These are phyloP conservation scores for Blastobotrys proliferans DNA, from an alignment of 1,139 yeast genomes.

Conservation along the genomic window DNA sequence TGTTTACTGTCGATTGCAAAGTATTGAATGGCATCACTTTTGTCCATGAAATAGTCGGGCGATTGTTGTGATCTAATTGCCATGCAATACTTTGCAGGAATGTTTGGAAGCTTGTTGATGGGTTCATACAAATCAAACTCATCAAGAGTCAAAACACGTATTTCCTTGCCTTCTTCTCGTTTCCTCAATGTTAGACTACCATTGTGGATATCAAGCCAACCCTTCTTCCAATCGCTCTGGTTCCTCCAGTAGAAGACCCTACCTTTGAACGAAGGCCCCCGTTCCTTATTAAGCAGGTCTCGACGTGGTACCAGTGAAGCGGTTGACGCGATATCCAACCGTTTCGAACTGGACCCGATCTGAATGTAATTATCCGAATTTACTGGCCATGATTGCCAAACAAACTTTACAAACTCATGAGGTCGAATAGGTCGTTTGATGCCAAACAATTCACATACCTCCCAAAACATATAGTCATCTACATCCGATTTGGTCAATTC, in stretches of 20 bases:
- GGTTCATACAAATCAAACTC: slow-evolving; percentile 27
- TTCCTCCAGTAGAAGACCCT: slow-evolving; percentile 16
- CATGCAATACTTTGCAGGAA: slow-evolving; percentile 25
- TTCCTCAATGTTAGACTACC: slow-evolving; percentile 13
- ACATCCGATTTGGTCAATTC: slow-evolving; percentile 21
- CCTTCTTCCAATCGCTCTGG: slow-evolving; percentile 20
- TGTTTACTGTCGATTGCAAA: slow-evolving; percentile 28
- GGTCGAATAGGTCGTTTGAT: slow-evolving; percentile 30
- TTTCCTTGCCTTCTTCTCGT: slow-evolving; percentile 14
- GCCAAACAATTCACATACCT: slow-evolving; percentile 15
- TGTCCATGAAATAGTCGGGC: slow-evolving; percentile 25
- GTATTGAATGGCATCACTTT: slow-evolving; percentile 25
- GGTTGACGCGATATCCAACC: slow-evolving; percentile 28
- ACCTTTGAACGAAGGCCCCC: slow-evolving; percentile 18
- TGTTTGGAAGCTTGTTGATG: slow-evolving; percentile 2
- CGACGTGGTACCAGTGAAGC: slow-evolving; percentile 35
- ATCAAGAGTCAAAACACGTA: slow-evolving; percentile 16
- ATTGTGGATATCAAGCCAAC: slow-evolving; percentile 16
- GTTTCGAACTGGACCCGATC: slow-evolving; percentile 25
- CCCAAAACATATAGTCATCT: slow-evolving; percentile 31
- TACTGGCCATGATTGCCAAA: slow-evolving; percentile 26
- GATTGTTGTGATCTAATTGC: slow-evolving; percentile 29
- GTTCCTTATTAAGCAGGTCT: slow-evolving; percentile 26
- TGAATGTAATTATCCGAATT: slow-evolving; percentile 19
- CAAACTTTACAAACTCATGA: slow-evolving; percentile 22